Evolutionary conservation across 768 basidiomycete species (phyloP).

Genomic region (Podaxis pistillaris): DNA sequence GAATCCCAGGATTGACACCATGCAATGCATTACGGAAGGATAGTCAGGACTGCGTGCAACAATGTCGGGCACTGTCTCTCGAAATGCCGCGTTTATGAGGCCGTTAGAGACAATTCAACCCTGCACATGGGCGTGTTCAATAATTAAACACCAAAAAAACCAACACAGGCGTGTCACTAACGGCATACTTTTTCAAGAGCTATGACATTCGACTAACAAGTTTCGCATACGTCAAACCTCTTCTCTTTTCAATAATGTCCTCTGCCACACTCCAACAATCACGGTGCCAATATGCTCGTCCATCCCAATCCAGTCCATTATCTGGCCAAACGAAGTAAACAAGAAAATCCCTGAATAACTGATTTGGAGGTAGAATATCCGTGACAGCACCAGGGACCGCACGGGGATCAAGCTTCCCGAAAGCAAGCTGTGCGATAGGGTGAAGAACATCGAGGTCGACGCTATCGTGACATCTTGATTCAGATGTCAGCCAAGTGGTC

Average conservation of each 20-base stretch:
- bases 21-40: no score
- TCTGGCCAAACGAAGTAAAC: conserved; percentile 2
- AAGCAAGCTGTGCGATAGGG: conserved; percentile 5
- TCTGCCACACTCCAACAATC: conserved; percentile 13
- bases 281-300: not conserved
- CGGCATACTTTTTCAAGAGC: not conserved
- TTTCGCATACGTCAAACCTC: conserved; percentile 2
- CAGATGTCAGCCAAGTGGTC: not conserved
- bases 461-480: not conserved
- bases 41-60: no score
- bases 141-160: no score
- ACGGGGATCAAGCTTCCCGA: conserved; percentile 10
- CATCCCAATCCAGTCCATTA: conserved; percentile 10
- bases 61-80: no score
- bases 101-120: no score
- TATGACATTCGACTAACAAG: not conserved
- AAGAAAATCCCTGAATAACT: conserved; percentile 1
- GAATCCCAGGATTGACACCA: no score
- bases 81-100: no score
- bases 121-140: no score
- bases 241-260: conserved; percentile 8
- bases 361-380: not conserved
- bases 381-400: conserved; percentile 4
- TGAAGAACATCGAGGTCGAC: conserved; percentile 8
- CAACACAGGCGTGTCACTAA: not conserved